phyloP scores from a whole-genome alignment of 73 alveolate genomes.

The Tetrahymena malaccensis region DNA sequence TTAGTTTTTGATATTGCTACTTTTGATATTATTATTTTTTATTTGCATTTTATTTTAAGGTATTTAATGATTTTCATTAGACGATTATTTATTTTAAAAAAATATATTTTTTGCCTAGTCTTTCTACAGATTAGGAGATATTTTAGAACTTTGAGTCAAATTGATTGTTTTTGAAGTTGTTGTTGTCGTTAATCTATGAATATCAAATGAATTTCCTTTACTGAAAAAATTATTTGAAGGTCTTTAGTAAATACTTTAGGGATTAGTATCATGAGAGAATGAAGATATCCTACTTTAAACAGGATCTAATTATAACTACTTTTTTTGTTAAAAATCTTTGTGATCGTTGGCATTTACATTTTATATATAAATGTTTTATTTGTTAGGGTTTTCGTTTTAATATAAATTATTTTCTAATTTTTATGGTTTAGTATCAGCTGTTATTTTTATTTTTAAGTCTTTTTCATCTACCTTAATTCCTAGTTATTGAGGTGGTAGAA shows the following conservation, averaged over 20 bases:
- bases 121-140: not conserved
- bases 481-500: not conserved
- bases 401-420: too few species aligned
- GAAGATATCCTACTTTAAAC: not conserved
- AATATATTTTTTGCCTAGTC: not conserved
- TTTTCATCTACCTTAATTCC: not conserved
- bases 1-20: too few species aligned
- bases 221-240: not conserved
- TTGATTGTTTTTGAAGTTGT: not conserved
- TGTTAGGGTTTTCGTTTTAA: not conserved
- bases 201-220: not conserved
- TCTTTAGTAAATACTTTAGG: not conserved
- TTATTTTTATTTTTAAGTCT: not conserved
- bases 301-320: too few species aligned
- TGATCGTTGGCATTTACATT: not conserved
- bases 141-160: not conserved
- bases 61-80: not conserved
- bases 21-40: not conserved
- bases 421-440: too few species aligned
- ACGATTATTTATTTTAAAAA: not conserved
- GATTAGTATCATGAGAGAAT: not conserved
- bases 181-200: not conserved
- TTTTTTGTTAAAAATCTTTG: not conserved
- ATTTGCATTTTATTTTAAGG: not conserved
- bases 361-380: too few species aligned